Base-by-base conservation (phyloP, 805 yeast genomes). In the Teunomyces aglyptinius region DNA sequence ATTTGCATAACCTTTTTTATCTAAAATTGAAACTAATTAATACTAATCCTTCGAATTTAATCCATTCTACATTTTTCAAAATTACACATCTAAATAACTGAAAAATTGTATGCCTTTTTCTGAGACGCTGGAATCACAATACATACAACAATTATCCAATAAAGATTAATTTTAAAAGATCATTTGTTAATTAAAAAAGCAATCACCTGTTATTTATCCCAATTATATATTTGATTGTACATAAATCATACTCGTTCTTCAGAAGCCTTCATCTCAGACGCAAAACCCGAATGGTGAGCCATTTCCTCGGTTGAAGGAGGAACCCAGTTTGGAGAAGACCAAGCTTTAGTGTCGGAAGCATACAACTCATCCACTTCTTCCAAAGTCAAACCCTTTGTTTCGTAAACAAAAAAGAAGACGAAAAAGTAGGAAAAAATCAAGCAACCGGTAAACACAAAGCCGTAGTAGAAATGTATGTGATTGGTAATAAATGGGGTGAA, bases 291-390 rank as follows among this genome's bases (percentile, higher is more conserved):
- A 33, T 64, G 55, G 45, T 61, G 60, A 22, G 72, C 69, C 72
- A 67, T 67, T 35, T 49, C 34, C 3, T 66, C 70, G 15, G 53
- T 49, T 18, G 64, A 48, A 27, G 80, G 71, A 54, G 86, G 85
- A 43, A 70, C 70, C 81, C 80, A 83, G 46, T 59, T 60, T 24
- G 70, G 44, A 6, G 85, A 65, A 45, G 65, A 58, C 73, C 73
- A 68, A 20, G 76, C 68, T 15, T 53, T 48, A 31, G 67, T 47
- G 44, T 60, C 64, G 40, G 68, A 62, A 33, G 74, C 73, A 58
- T 82, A 85, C 73, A 83, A 70, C 59, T 78, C 82, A 63, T 86
- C 90, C 52, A 87, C 88, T 67, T 87, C 89, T 70, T 88, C 96
- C 61, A 88, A 76, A 33, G 88, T 77, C 55, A 87, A 77, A 46